phyloP scores from a whole-genome alignment of 768 basidiomycete species.

The Mycena vulgaris region DNA sequence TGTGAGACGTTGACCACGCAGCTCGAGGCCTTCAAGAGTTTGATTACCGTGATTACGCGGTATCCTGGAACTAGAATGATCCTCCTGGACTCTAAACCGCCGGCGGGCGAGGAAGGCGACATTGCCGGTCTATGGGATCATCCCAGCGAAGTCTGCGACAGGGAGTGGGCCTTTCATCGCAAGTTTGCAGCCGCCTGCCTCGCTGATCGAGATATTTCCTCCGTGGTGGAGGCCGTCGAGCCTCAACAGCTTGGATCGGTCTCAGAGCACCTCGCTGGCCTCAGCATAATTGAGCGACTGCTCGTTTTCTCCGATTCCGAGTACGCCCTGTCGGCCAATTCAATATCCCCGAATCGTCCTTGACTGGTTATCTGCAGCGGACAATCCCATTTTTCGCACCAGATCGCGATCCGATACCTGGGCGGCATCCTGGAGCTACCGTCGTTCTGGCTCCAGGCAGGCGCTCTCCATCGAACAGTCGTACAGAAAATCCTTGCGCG shows the following conservation, averaged over 20 bases:
- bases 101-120: neutral
- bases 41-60: conserved; percentile 3
- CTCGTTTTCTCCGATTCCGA: conserved; percentile 2
- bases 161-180: neutral
- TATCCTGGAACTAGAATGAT: conserved; percentile 9
- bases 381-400: neutral
- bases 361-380: neutral
- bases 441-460: neutral
- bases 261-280: neutral
- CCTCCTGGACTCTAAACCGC: neutral
- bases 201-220: conserved; percentile 5
- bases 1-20: conserved; percentile 5
- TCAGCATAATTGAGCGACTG: conserved; percentile 16
- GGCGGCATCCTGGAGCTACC: neutral
- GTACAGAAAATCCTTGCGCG: neutral
- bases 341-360: neutral
- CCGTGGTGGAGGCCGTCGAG: neutral
- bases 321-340: neutral
- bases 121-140: conserved; percentile 16
- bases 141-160: neutral
- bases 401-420: neutral
- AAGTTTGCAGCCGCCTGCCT: conserved; percentile 23
- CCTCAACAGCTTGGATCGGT: neutral
- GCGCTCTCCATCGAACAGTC: neutral
- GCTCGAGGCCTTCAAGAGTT: conserved; percentile 10